Conservation (phyloP, 2,329 filamentous ascomycete species). For the Hawksworthiomyces lignivorus region DNA sequence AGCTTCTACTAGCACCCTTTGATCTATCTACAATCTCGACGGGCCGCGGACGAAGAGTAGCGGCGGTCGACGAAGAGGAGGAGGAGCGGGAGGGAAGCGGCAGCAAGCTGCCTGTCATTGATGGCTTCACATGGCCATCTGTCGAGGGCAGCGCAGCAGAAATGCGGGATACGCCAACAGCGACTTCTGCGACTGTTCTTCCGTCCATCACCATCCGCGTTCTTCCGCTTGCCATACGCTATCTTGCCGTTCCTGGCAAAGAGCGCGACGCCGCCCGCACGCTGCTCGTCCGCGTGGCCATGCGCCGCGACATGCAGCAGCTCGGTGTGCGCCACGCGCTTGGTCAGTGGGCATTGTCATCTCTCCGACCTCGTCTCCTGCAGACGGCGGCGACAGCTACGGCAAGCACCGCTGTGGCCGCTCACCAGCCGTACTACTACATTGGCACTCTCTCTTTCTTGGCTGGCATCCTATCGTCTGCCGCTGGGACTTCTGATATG, state of each 20-base stretch:
- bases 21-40: conserved; percentile 80
- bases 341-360: conserved; percentile 61
- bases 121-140: conserved; percentile 46
- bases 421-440: conserved; percentile 59
- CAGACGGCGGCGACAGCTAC: conserved; percentile 26
- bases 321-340: conserved; percentile 62
- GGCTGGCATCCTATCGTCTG: conserved; percentile 60
- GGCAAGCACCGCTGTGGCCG: conserved; percentile 13
- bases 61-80: conserved; percentile 7
- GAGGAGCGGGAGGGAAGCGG: conserved; percentile 13
- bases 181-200: conserved; percentile 45
- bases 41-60: neutral
- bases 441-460: conserved; percentile 76
- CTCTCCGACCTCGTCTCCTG: conserved; percentile 49
- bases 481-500: conserved; percentile 68
- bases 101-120: conserved; percentile 29
- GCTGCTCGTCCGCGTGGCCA: conserved; percentile 72
- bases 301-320: conserved; percentile 80
- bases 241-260: conserved; percentile 70
- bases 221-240: conserved; percentile 61
- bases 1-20: conserved; percentile 79
- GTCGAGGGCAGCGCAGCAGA: no score
- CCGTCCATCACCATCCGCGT: conserved; percentile 66
- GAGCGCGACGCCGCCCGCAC: conserved; percentile 83
- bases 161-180: no score